These are phyloP conservation scores for Aspergillus sp. DNA, from an alignment of 2,329 filamentous ascomycete species.

Conservation along the genomic window DNA sequence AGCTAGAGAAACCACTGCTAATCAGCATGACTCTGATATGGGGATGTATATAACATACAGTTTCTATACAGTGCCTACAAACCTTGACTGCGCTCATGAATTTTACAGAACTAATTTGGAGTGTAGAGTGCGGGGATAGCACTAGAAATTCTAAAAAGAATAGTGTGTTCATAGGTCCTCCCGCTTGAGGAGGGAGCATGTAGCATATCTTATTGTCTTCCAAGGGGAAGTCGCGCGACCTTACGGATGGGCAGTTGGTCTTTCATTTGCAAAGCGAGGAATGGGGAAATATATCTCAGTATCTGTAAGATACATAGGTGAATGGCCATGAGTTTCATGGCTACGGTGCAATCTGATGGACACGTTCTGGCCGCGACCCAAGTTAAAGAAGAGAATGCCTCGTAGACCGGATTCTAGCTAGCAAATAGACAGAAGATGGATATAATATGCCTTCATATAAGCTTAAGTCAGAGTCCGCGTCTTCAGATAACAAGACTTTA, in stretches of 20 bases:
- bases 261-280: slow-evolving; percentile 1
- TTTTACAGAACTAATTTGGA: background rate
- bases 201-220: background rate
- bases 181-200: no score
- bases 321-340: slow-evolving; percentile 28
- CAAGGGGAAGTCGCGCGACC: background rate
- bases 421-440: background rate
- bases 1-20: background rate
- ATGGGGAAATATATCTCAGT: slow-evolving; percentile 3
- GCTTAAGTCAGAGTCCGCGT: background rate
- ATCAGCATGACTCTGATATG: background rate
- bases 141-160: no score
- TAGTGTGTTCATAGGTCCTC: no score
- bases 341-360: slow-evolving; percentile 23
- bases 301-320: slow-evolving; percentile 20
- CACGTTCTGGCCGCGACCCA: slow-evolving; percentile 12
- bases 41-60: background rate
- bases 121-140: background rate
- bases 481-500: slow-evolving; percentile 15
- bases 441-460: background rate
- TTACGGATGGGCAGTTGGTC: background rate
- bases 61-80: background rate
- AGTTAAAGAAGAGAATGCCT: slow-evolving; percentile 16
- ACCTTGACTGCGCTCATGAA: background rate
- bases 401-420: background rate